Percentiles rank a stretch among this genome's conserved stretches.
Conservation (phyloP, 495 filamentous ascomycete species). For the Penicillium mononematosum region DNA sequence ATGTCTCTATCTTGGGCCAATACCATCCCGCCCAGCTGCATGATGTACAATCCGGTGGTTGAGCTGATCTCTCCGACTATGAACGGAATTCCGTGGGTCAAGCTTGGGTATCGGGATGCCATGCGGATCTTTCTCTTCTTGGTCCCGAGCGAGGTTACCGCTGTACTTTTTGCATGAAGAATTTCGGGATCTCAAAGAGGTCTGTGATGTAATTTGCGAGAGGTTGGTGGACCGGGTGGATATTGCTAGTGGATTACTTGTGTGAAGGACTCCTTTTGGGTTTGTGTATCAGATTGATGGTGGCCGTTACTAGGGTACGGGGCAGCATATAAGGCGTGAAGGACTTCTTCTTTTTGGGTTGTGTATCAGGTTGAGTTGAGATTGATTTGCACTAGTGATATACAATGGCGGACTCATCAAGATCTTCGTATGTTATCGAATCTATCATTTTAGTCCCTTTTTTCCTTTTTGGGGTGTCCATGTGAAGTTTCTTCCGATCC, state of each 20-base stretch:
- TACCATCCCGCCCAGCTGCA: neutral
- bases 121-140: neutral
- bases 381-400: neutral
- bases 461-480: neutral
- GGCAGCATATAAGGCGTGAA: neutral
- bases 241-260: neutral
- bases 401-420: conserved; percentile 15
- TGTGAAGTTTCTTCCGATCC: neutral
- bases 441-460: neutral
- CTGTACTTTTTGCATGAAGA: neutral
- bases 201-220: neutral
- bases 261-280: neutral
- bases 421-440: conserved; percentile 7
- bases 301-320: neutral
- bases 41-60: neutral
- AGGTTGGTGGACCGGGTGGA: neutral
- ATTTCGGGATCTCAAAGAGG: neutral
- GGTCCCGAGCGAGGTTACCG: neutral
- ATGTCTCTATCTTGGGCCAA: neutral
- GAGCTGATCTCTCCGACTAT: neutral
- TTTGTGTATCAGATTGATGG: neutral
- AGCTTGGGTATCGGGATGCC: neutral
- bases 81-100: neutral
- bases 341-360: neutral
- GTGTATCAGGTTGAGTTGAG: neutral